phyloP scores from a whole-genome alignment of 1,284 basidiomycete genomes.

The Takashimella tepidaria region DNA sequence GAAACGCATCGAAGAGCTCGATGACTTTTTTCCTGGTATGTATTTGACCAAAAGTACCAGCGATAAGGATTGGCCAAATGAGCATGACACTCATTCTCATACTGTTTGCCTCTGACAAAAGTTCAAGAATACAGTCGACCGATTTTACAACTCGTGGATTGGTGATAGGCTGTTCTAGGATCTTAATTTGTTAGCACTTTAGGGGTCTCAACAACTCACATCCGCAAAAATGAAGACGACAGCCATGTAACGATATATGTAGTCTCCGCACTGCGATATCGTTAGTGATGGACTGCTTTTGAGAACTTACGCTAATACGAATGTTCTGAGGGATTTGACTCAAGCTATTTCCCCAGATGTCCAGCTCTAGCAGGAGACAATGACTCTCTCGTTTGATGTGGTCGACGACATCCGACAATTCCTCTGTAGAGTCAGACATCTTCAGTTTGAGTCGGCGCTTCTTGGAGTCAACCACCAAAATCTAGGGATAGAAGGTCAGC shows the following conservation, averaged over 20 bases:
- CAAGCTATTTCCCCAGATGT: conserved; percentile 35
- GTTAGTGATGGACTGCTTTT: too few relatives aligned
- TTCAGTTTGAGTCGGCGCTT: conserved; percentile 24
- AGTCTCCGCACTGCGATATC: conserved; percentile 28
- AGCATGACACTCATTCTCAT: conserved; percentile 36
- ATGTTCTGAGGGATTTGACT: conserved; percentile 27
- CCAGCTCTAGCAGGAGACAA: conserved; percentile 24
- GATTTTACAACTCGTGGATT: conserved; percentile 20
- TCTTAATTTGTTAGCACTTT: conserved; percentile 10
- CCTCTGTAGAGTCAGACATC: conserved; percentile 13
- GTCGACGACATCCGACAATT: conserved; percentile 24
- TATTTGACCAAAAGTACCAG: conserved; percentile 18
- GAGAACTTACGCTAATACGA: conserved; percentile 31
- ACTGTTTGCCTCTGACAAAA: conserved; percentile 27
- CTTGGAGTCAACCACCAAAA: conserved; percentile 23
- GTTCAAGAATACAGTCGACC: conserved; percentile 29
- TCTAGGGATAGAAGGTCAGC: conserved; percentile 8
- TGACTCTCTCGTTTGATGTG: conserved; percentile 22
- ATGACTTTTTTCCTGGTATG: conserved; percentile 17
- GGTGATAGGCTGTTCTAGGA: conserved; percentile 21
- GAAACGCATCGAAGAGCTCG: conserved; percentile 24
- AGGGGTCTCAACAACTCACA: conserved; percentile 15
- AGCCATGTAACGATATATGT: conserved; percentile 36
- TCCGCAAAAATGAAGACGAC: conserved; percentile 29
- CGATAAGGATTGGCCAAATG: conserved; percentile 35